phyloP scores from a whole-genome alignment of 225 moss, liverwort and hornwort species.

The Thuidium tamariscinum region DNA sequence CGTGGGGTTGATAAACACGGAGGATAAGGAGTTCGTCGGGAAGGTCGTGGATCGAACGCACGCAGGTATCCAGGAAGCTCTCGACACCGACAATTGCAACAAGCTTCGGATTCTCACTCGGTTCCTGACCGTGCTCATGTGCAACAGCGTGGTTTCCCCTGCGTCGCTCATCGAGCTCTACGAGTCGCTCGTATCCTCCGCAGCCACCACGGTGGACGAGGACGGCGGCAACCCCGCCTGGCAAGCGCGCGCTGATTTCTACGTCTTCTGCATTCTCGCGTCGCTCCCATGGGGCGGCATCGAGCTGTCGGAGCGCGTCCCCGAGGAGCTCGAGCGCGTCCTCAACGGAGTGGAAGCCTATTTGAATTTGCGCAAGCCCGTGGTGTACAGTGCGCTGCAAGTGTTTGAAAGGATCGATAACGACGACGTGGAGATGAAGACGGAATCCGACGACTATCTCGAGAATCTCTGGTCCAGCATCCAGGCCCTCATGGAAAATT shows the following conservation, averaged over 20 bases:
- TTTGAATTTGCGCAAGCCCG: slow-evolving; percentile 71
- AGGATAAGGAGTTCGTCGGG: slow-evolving; percentile 65
- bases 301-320: slow-evolving; percentile 93
- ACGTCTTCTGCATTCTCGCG: slow-evolving; percentile 86
- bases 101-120: slow-evolving; percentile 67
- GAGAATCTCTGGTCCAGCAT: slow-evolving; percentile 75
- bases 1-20: slow-evolving; percentile 87
- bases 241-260: slow-evolving; percentile 95
- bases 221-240: slow-evolving; percentile 88
- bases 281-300: slow-evolving; percentile 95
- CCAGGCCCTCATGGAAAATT: slow-evolving; percentile 62
- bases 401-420: slow-evolving; percentile 36
- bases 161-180: slow-evolving; percentile 80
- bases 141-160: slow-evolving; percentile 75
- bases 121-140: slow-evolving; percentile 83
- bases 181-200: slow-evolving; percentile 80
- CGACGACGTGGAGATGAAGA: slow-evolving; percentile 24
- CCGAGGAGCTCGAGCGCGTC: slow-evolving; percentile 93
- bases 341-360: slow-evolving; percentile 90
- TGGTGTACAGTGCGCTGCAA: slow-evolving; percentile 49
- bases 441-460: slow-evolving; percentile 63
- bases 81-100: slow-evolving; percentile 73
- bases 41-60: slow-evolving; percentile 68
- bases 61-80: slow-evolving; percentile 60
- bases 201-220: slow-evolving; percentile 94